These are phyloP conservation scores for Chalara sp. DNA, from an alignment of 2,329 filamentous ascomycete genomes.

Conservation along the genomic window DNA sequence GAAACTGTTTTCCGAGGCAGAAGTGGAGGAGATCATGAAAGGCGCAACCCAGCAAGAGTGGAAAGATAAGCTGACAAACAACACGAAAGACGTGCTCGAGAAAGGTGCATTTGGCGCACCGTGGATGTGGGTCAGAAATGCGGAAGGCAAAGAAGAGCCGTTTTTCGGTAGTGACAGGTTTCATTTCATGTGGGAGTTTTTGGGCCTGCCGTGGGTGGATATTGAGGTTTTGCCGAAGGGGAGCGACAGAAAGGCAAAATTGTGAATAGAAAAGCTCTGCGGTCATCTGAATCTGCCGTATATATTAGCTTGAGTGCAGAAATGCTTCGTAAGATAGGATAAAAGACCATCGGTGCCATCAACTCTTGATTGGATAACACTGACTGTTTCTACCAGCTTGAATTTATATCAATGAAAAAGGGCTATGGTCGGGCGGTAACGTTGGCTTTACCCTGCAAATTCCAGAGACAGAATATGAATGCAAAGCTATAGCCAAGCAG, in stretches of 20 bases:
- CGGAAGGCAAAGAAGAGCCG: slow-evolving; percentile 50
- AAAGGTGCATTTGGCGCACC: slow-evolving; percentile 70
- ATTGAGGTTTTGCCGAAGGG: slow-evolving; percentile 35
- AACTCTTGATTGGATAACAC: too few species aligned
- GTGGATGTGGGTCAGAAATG: slow-evolving; percentile 64
- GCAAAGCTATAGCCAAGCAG: too few species aligned
- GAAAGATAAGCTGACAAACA: slow-evolving; percentile 47
- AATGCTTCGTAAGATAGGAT: too few species aligned
- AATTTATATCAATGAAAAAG: too few species aligned
- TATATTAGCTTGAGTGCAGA: too few species aligned
- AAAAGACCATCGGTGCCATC: too few species aligned
- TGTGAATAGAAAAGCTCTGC: slow-evolving; percentile 7
- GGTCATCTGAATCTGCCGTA: too few species aligned
- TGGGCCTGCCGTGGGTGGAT: slow-evolving; percentile 54
- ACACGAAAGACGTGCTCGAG: slow-evolving; percentile 55
- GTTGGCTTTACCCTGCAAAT: too few species aligned
- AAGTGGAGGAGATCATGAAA: slow-evolving; percentile 49
- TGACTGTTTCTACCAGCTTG: too few species aligned
- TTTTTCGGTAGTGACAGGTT: slow-evolving; percentile 78
- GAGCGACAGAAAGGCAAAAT: slow-evolving; percentile 10
- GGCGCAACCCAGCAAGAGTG: slow-evolving; percentile 41
- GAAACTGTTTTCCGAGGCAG: slow-evolving; percentile 37
- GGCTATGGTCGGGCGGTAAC: too few species aligned
- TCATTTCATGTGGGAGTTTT: slow-evolving; percentile 60
- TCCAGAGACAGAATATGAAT: too few species aligned